Percentiles rank a stretch among this genome's conserved stretches.
These are phyloP conservation scores for Debaryomyces robertsiae DNA, from an alignment of 1,139 yeast genomes.

Conservation along the genomic window DNA sequence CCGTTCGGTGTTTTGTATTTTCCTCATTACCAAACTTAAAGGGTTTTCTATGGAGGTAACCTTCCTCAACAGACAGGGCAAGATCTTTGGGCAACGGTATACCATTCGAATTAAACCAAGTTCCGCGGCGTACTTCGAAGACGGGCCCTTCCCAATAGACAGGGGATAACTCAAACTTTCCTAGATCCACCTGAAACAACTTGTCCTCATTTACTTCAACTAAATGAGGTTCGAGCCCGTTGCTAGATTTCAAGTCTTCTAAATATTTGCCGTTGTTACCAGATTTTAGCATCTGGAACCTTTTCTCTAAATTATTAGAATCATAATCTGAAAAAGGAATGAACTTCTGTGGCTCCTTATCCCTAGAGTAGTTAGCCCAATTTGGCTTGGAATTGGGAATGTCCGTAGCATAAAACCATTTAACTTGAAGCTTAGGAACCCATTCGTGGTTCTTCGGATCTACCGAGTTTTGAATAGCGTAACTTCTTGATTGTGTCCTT, in stretches of 20 bases:
- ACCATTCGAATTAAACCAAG: conserved; percentile 74
- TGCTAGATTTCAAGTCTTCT: conserved; percentile 1
- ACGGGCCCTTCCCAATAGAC: conserved; percentile 89
- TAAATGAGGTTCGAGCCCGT: conserved; percentile 2
- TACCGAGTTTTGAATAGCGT: conserved; percentile 1
- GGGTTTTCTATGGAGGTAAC: conserved; percentile 43
- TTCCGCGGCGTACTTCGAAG: conserved; percentile 81
- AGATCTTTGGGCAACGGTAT: conserved; percentile 57
- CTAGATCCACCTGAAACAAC: conserved; percentile 70
- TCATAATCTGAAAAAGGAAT: conserved; percentile 70
- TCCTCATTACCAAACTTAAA: conserved; percentile 7
- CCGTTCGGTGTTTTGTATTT: conserved; percentile 9
- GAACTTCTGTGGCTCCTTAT: conserved; percentile 59
- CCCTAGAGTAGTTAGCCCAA: conserved; percentile 52
- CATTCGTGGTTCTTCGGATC: not conserved
- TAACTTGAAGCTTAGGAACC: conserved; percentile 23
- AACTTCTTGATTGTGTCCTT: not conserved
- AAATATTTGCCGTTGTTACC: conserved; percentile 7
- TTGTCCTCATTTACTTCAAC: conserved; percentile 80
- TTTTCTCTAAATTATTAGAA: conserved; percentile 58
- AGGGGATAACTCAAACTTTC: conserved; percentile 58
- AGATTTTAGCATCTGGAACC: conserved; percentile 30
- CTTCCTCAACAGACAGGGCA: conserved; percentile 61
- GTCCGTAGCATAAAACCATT: conserved; percentile 87
- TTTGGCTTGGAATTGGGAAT: conserved; percentile 69